Base-by-base conservation (phyloP, 1,139 yeast genomes). In the Hemisphaericaspora xylofermentans region DNA sequence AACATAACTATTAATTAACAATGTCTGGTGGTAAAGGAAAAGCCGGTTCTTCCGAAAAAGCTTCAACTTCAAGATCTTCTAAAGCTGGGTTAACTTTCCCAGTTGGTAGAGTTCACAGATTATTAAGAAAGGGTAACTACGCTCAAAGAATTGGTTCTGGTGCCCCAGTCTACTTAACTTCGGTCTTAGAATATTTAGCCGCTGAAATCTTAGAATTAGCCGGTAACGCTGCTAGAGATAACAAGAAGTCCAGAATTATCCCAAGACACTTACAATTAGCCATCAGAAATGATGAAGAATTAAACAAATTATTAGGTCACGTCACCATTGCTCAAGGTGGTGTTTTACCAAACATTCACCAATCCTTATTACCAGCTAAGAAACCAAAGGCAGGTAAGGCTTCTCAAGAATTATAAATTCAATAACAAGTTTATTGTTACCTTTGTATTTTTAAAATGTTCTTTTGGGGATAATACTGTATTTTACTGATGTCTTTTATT, bases 271-370 rank as follows among this genome's bases (percentile, higher is more conserved):
- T 68, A 64, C 78, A 75, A 62, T 68, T 68, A 62, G 78, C 78
- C 65, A 72, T 67, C 67, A 72, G 78, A 73, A 71, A 71, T 58
- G 78, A 72, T 69, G 77, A 69, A 61, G 78, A 71, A 60, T 68
- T 73, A 60, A 73, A 71, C 68, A 71, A 72, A 63, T 71, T 71
- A 63, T 78, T 88, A 59, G 98, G 98, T 66, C 89, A 86, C 68
- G 95, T 88, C 59, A 86, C 95, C 55, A 88, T 88, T 63, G 95
- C 96, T 58, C 95, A 88, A 77, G 96, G 96, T 85, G 96, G 96
- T 85, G 96, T 88, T 57, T 80, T 88, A 70, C 96, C 96, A 79
- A 89, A 91, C 86, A 85, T 84, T 68, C 96, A 91, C 76, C 91
- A 85, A 74, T 85, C 86, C 78, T 83, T 91, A 73, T 83, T 89